Percentiles rank a stretch among this genome's conserved stretches.
Evolutionary conservation across 2,329 filamentous ascomycete genomes (phyloP).

Genomic region (Curvularia sp.): DNA sequence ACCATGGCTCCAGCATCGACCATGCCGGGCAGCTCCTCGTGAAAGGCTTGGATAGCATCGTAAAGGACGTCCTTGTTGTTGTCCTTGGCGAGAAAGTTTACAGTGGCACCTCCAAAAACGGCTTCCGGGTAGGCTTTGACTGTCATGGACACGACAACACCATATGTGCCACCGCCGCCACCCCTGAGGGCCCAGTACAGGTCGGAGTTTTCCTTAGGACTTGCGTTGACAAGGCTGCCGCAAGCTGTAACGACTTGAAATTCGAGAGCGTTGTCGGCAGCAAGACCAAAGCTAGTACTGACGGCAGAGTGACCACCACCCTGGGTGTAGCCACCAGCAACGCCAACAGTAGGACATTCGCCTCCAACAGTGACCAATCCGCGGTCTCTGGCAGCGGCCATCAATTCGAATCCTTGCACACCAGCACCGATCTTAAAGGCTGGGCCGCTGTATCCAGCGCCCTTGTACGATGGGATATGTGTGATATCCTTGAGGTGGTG

Average conservation of each 20-base stretch:
- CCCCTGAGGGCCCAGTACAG: slow-evolving; percentile 41
- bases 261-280: slow-evolving; percentile 33
- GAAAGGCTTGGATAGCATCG: slow-evolving; percentile 28
- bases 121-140: slow-evolving; percentile 31
- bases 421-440: slow-evolving; percentile 39
- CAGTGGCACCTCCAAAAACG: slow-evolving; percentile 25
- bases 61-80: slow-evolving; percentile 25
- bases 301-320: slow-evolving; percentile 62
- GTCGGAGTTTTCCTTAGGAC: slow-evolving; percentile 25
- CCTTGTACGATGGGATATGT: slow-evolving; percentile 18
- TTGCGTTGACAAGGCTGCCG: slow-evolving; percentile 30
- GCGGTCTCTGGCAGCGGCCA: slow-evolving; percentile 27
- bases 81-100: slow-evolving; percentile 19
- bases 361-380: slow-evolving; percentile 31
- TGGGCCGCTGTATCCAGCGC: slow-evolving; percentile 22
- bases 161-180: slow-evolving; percentile 38
- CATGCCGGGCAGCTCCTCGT: slow-evolving; percentile 29
- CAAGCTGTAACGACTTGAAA: slow-evolving; percentile 35
- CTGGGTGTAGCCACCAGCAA: slow-evolving; percentile 40
- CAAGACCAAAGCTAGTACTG: slow-evolving; percentile 51
- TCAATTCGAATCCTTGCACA: slow-evolving; percentile 32
- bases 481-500: slow-evolving; percentile 31
- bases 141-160: slow-evolving; percentile 32
- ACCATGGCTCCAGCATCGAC: slow-evolving; percentile 29
- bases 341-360: slow-evolving; percentile 55